Percentiles rank a stretch among this genome's conserved stretches.
Evolutionary conservation across 2,329 filamentous ascomycete genomes (phyloP).

Genomic region (Colletotrichum noveboracense): DNA sequence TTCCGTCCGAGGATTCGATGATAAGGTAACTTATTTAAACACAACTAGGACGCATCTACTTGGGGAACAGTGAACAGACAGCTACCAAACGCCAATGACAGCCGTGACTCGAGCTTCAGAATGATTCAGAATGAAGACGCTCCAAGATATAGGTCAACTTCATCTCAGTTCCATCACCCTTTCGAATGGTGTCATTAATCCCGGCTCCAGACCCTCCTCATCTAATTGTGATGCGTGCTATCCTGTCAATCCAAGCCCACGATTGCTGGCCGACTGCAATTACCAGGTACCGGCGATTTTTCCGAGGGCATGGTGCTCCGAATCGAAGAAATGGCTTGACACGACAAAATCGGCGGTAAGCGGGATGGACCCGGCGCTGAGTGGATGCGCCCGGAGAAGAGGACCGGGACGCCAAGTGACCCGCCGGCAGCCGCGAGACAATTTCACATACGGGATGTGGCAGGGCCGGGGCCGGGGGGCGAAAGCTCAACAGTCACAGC

Average conservation of each 20-base stretch:
- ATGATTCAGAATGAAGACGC: neutral
- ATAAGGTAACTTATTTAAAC: neutral
- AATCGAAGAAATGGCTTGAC: neutral
- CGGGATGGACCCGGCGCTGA: neutral
- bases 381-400: neutral
- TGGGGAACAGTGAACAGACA: neutral
- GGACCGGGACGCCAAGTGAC: conserved; percentile 4
- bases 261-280: neutral
- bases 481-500: neutral
- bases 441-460: neutral
- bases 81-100: neutral
- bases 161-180: neutral
- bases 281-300: neutral
- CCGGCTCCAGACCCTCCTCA: neutral
- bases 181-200: neutral
- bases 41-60: neutral
- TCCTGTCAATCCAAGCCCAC: neutral
- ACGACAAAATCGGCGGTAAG: neutral
- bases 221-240: neutral
- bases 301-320: neutral
- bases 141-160: neutral
- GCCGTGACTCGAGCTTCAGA: neutral
- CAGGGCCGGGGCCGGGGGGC: neutral
- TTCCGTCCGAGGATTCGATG: neutral
- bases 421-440: neutral